Evolutionary conservation across 1,139 yeast species (phyloP).

Genomic region (Torulaspora globosa): DNA sequence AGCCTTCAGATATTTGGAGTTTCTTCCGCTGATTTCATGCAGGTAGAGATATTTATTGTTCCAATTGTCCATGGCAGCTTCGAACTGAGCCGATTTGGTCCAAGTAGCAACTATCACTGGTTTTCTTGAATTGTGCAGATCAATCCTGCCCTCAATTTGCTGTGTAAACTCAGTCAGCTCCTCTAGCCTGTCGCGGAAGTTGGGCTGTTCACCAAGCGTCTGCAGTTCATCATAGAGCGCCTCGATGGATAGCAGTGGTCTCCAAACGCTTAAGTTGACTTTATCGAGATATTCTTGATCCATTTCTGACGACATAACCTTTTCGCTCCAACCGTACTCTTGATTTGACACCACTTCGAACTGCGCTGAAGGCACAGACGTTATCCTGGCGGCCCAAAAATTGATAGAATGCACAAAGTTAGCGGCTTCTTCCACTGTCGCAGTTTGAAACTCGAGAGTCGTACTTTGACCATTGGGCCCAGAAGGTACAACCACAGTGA

Average conservation of each 20-base stretch:
- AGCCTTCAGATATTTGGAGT: slow-evolving; percentile 33
- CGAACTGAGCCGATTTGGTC: slow-evolving; percentile 32
- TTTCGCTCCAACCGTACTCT: slow-evolving; percentile 75
- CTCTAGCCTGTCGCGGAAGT: slow-evolving; percentile 28
- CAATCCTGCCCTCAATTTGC: slow-evolving; percentile 32
- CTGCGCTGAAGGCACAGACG: slow-evolving; percentile 61
- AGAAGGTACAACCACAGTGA: slow-evolving; percentile 37
- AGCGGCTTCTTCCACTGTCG: slow-evolving; percentile 63
- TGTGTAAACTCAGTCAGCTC: slow-evolving; percentile 35
- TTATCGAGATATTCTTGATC: neutral
- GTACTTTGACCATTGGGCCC: slow-evolving; percentile 33
- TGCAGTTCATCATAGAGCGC: slow-evolving; percentile 28
- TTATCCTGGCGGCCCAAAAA: slow-evolving; percentile 85
- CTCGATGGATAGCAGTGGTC: slow-evolving; percentile 40
- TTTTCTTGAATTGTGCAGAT: slow-evolving; percentile 38
- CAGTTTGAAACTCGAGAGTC: slow-evolving; percentile 41
- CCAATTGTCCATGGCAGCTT: slow-evolving; percentile 41
- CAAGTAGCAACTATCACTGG: slow-evolving; percentile 39
- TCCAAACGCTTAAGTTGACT: slow-evolving; percentile 38
- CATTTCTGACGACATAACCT: slow-evolving; percentile 17
- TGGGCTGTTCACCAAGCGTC: slow-evolving; percentile 20
- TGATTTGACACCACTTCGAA: slow-evolving; percentile 61
- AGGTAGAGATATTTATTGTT: slow-evolving; percentile 38
- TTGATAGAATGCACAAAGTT: slow-evolving; percentile 76
- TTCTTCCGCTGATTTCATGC: slow-evolving; percentile 37